phyloP scores from a whole-genome alignment of 768 basidiomycete genomes.

The Leucocoprinus birnbaumii region DNA sequence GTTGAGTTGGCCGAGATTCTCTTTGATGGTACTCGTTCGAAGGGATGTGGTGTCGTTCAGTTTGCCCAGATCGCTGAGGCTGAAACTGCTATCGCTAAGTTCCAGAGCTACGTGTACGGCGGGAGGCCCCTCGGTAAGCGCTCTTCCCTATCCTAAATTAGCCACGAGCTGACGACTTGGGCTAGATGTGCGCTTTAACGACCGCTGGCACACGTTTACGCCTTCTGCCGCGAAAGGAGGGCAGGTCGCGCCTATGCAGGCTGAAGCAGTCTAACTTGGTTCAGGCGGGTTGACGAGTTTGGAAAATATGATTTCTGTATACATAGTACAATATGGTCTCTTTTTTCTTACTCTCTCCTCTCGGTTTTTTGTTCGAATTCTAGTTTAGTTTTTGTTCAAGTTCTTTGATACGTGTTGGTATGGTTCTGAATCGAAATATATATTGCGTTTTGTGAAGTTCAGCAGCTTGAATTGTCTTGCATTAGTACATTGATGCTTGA shows the following conservation, averaged over 20 bases:
- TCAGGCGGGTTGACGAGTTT: no score
- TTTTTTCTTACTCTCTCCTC: no score
- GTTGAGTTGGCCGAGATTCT: constrained; percentile 95
- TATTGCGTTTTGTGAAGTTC: no score
- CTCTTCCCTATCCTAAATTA: neutral
- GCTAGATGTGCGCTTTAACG: constrained; percentile 90
- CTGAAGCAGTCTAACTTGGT: constrained; percentile 37
- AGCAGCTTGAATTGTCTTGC: no score
- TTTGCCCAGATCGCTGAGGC: constrained; percentile 86
- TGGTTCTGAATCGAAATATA: no score
- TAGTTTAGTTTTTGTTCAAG: no score
- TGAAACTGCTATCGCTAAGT: constrained; percentile 95
- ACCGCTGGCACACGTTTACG: constrained; percentile 92
- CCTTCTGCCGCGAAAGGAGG: constrained; percentile 88
- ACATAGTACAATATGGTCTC: no score
- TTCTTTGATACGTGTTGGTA: no score
- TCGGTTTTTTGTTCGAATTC: no score
- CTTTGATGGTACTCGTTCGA: constrained; percentile 88
- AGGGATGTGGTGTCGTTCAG: constrained; percentile 95
- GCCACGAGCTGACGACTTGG: neutral
- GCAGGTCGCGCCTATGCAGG: constrained; percentile 63
- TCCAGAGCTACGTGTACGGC: constrained; percentile 94
- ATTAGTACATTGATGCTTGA: no score
- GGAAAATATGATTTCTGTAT: no score
- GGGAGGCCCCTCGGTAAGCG: constrained; percentile 78